Percentiles rank a stretch among this genome's conserved stretches.
Evolutionary conservation across 225 moss, liverwort and hornwort species (phyloP).

Genomic region (Physcomitrium patens): DNA sequence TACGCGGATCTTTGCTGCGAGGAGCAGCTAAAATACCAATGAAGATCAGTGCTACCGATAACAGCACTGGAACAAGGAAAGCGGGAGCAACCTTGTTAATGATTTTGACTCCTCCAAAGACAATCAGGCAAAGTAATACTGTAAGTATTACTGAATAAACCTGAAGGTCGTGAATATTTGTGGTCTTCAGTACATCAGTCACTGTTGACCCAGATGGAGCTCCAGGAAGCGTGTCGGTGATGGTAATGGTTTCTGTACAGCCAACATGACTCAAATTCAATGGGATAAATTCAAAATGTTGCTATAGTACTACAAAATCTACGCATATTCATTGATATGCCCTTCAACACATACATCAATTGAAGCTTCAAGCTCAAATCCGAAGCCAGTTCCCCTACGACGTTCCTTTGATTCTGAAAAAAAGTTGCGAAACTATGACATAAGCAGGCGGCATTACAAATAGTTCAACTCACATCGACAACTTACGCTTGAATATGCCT

Average conservation of each 20-base stretch:
- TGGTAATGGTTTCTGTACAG: slow-evolving; percentile 67
- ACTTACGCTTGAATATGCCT: slow-evolving; percentile 93
- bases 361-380: slow-evolving; percentile 18
- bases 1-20: slow-evolving; percentile 74
- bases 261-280: slow-evolving; percentile 27
- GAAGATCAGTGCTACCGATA: slow-evolving; percentile 89
- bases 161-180: slow-evolving; percentile 96
- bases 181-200: slow-evolving; percentile 70
- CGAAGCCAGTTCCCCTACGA: slow-evolving; percentile 17
- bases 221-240: slow-evolving; percentile 61
- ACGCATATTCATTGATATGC: not conserved
- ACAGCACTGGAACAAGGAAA: slow-evolving; percentile 89
- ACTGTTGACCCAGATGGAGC: slow-evolving; percentile 70
- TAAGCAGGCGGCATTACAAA: slow-evolving; percentile 9
- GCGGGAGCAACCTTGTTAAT: slow-evolving; percentile 97
- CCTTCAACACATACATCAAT: not conserved
- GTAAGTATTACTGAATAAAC: slow-evolving; percentile 96
- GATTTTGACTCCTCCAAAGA: slow-evolving; percentile 99
- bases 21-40: slow-evolving; percentile 90
- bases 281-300: slow-evolving; percentile 9
- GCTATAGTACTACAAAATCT: not conserved
- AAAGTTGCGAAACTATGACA: not conserved
- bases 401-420: not conserved
- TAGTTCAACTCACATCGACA: not conserved
- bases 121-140: slow-evolving; percentile 88